These are phyloP conservation scores for Beauveria rudraprayagi DNA, from an alignment of 2,329 filamentous ascomycete genomes.

Conservation along the genomic window DNA sequence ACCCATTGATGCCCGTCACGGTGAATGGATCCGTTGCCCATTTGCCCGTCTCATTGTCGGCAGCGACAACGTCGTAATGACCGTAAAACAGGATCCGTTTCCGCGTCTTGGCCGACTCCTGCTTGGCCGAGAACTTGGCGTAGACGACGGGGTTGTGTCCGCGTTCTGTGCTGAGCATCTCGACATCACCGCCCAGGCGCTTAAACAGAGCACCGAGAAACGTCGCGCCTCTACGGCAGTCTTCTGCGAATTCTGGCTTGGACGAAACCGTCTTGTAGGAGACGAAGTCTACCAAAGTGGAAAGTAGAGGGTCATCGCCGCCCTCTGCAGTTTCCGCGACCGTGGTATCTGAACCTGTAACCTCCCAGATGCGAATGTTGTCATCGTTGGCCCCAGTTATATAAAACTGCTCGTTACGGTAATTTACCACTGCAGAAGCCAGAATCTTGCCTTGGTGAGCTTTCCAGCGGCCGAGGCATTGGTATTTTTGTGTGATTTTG, in stretches of 20 bases:
- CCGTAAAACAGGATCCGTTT: conserved; percentile 95
- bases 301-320: conserved; percentile 50
- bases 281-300: conserved; percentile 75
- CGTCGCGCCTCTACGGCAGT: conserved; percentile 86
- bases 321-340: conserved; percentile 29
- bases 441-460: conserved; percentile 84
- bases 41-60: conserved; percentile 71
- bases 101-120: conserved; percentile 52
- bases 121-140: conserved; percentile 76
- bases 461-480: conserved; percentile 68
- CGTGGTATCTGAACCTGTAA: conserved; percentile 35
- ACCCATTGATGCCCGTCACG: conserved; percentile 84
- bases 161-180: conserved; percentile 78
- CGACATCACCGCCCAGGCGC: conserved; percentile 79
- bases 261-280: conserved; percentile 89
- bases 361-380: conserved; percentile 80
- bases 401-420: conserved; percentile 69
- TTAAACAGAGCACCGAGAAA: conserved; percentile 88
- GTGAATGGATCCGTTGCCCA: conserved; percentile 87
- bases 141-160: conserved; percentile 86
- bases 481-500: conserved; percentile 69
- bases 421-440: conserved; percentile 66
- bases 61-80: conserved; percentile 94
- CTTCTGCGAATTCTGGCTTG: conserved; percentile 74
- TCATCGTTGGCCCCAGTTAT: conserved; percentile 93